These are phyloP conservation scores for Botrytis elliptica DNA, from an alignment of 2,329 filamentous ascomycete genomes.

Conservation along the genomic window DNA sequence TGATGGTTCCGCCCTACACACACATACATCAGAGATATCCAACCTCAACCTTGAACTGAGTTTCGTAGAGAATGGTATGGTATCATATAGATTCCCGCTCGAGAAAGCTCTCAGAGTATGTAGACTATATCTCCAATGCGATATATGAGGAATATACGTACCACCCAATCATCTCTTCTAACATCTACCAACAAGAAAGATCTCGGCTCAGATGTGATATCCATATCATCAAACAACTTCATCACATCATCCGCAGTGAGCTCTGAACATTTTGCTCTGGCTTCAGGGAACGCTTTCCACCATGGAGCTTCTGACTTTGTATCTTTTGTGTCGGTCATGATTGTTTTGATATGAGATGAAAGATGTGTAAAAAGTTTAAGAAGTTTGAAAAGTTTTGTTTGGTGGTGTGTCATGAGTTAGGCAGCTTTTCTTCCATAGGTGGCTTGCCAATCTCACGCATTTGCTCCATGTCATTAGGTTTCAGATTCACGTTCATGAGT, in stretches of 20 bases:
- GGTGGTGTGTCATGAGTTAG: background rate
- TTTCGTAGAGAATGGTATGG: too few relatives aligned
- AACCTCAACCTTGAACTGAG: background rate
- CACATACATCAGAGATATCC: background rate
- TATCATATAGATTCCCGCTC: too few relatives aligned
- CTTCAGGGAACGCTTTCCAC: constrained; percentile 44
- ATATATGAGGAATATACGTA: constrained; percentile 28
- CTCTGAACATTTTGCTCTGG: constrained; percentile 42
- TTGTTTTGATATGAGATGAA: constrained; percentile 5
- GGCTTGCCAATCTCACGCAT: background rate
- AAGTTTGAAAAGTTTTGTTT: background rate
- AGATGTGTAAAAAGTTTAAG: background rate
- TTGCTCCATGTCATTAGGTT: background rate
- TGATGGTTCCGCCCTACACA: constrained; percentile 57
- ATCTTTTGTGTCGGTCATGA: constrained; percentile 19
- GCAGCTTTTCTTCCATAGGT: constrained; percentile 9
- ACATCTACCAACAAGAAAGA: constrained; percentile 53
- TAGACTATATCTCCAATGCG: background rate
- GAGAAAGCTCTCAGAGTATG: background rate
- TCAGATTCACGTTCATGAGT: background rate
- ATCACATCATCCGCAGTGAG: constrained; percentile 45
- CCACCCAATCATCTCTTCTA: constrained; percentile 52
- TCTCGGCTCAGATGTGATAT: constrained; percentile 36
- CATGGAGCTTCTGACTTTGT: constrained; percentile 24
- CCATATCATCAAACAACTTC: constrained; percentile 43